These are phyloP conservation scores for Agastache rugosa DNA, from an alignment of 257 asterid genomes.

Conservation along the genomic window DNA sequence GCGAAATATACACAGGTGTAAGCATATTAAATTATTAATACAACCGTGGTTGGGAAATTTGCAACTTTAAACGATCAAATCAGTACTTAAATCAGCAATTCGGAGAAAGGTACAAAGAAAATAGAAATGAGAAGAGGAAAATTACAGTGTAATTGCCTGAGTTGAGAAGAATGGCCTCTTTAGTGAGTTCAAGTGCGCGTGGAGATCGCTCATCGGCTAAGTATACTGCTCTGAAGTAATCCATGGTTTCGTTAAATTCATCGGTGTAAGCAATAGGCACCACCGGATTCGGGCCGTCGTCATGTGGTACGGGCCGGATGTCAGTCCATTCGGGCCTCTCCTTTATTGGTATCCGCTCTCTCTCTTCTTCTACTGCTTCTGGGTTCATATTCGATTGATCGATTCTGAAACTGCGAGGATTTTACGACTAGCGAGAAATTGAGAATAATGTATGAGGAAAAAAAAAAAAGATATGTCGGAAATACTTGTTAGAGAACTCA, in stretches of 20 bases:
- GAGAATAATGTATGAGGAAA: too few relatives aligned
- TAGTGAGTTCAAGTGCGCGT: constrained; percentile 79
- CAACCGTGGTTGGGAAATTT: background rate
- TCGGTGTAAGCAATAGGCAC: constrained; percentile 82
- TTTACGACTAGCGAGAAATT: too few relatives aligned
- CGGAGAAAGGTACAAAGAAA: background rate
- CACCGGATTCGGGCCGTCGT: constrained; percentile 88
- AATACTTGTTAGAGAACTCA: too few relatives aligned
- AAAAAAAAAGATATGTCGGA: too few relatives aligned
- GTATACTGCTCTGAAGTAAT: constrained; percentile 85
- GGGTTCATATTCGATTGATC: constrained; percentile 38
- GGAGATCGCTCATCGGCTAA: constrained; percentile 85
- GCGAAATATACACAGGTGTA: background rate
- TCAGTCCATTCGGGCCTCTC: constrained; percentile 86
- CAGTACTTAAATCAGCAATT: background rate
- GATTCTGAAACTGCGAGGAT: too few relatives aligned
- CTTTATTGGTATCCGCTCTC: constrained; percentile 51
- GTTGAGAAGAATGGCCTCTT: constrained; percentile 71
- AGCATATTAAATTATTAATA: too few relatives aligned
- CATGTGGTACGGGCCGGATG: constrained; percentile 75
- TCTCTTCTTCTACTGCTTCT: constrained; percentile 26
- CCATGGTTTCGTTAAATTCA: constrained; percentile 84
- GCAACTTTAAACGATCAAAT: background rate
- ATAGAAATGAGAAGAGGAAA: background rate
- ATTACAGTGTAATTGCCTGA: constrained; percentile 90